Base-by-base conservation (phyloP, 2,329 filamentous ascomycete species). In the Trichophyton verrucosum region DNA sequence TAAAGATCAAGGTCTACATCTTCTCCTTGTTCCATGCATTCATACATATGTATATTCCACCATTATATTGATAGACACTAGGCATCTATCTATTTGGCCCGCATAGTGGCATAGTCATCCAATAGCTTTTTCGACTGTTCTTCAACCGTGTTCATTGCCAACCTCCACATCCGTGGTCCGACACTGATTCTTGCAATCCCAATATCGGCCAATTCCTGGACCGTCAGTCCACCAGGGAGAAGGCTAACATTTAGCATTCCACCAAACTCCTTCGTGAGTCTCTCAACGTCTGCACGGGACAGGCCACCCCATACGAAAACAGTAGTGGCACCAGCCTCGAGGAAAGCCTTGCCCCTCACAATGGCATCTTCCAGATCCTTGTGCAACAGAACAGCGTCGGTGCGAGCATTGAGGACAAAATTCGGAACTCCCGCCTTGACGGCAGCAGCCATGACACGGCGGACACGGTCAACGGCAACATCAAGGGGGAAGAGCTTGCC, bases 231-330 rank as follows among this genome's bases (percentile, higher is more conserved):
- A 13, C 71, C 75, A 9, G 65, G 67, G 33, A 72, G 72, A 63
- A 78, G 66, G 61, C 77, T 77, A 9, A 83, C 79, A 59, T 79
- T 78, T 13, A 84, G 67, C 57, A 70, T 73, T 0, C 81, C 81
- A 2, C 73, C 75, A 53, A 84, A 75, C 53, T 75, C 79, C 59
- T 72, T 68, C 1, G 78, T 79, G 64, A 84, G 66, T 47, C 66
- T 69, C 67, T 73, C 68, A 1, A 82, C 75, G 68, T 83, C 81
- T 0, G 72, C 74, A 11, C 69, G 73, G 11, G 72, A 72, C 11
- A 82, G 66, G 0, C 76, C 81, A 13, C 82, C 82, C 82, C 81
- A 86, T 58, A 84, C 81, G 71, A 85, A 86, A 0, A 83, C 76
- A 0, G 80, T 84, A 11, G 77, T 80, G 0, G 83, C 83, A 0